These are phyloP conservation scores for Osmanthus fragrans DNA, from an alignment of 257 asterid species.

Conservation along the genomic window DNA sequence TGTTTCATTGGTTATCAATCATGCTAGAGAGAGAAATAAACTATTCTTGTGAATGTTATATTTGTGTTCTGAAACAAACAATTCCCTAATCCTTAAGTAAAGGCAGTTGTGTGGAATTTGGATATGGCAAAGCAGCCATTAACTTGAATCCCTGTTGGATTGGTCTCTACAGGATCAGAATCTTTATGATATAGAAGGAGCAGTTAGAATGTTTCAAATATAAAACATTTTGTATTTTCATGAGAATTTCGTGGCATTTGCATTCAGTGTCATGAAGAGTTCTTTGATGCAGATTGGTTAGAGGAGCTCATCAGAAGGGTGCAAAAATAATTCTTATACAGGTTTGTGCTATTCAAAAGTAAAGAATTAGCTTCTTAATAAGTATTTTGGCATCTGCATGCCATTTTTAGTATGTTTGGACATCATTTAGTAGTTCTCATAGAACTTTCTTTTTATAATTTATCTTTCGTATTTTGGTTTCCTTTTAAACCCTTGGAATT, in stretches of 20 bases:
- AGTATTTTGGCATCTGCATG: slow-evolving; percentile 4
- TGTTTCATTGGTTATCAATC: not conserved
- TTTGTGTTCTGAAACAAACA: not conserved
- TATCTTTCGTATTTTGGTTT: not conserved
- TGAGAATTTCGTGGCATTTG: slow-evolving; percentile 1
- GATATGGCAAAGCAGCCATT: not conserved
- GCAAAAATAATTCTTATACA: slow-evolving; percentile 91
- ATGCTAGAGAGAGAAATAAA: not conserved
- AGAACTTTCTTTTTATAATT: not conserved
- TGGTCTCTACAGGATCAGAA: not conserved
- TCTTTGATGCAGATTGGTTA: slow-evolving; percentile 70
- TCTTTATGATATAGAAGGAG: slow-evolving; percentile 9
- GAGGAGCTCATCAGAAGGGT: slow-evolving; percentile 85
- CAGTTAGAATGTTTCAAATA: not conserved
- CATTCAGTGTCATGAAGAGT: not conserved
- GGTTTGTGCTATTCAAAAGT: slow-evolving; percentile 43
- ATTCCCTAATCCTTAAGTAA: not conserved
- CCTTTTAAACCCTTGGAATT: not conserved
- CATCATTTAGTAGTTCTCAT: slow-evolving; percentile 4
- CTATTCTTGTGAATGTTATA: not conserved
- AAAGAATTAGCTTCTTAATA: not conserved
- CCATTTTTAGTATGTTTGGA: not conserved
- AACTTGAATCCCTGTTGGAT: not conserved
- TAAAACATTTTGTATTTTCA: not conserved
- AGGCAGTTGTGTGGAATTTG: not conserved